A percentile compares a stretch with the other conserved stretches of the same genome.
Conservation (phyloP, 495 filamentous ascomycete genomes). For the Aspergillus heteromorphus region DNA sequence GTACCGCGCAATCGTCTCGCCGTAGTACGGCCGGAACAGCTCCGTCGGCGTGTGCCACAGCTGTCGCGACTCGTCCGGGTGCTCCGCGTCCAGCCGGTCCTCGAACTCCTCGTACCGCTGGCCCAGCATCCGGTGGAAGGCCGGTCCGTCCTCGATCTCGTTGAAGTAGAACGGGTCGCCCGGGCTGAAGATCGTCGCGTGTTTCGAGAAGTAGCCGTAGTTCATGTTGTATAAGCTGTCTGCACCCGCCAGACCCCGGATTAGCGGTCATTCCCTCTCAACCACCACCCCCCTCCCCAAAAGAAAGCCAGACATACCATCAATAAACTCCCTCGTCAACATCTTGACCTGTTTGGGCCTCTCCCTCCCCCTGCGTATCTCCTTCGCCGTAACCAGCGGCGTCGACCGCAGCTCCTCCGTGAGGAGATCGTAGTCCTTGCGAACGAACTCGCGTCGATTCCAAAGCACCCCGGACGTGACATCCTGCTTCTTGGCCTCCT, state of each 20-base stretch:
- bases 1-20: conserved; percentile 91
- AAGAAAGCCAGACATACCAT: conserved; percentile 50
- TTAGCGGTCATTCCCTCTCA: too few relatives aligned
- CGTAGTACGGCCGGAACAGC: conserved; percentile 93
- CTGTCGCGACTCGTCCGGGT: conserved; percentile 73
- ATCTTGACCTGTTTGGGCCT: conserved; percentile 89
- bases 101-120: conserved; percentile 85
- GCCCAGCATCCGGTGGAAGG: conserved; percentile 71
- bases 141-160: conserved; percentile 68
- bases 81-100: conserved; percentile 68
- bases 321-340: conserved; percentile 94
- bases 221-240: conserved; percentile 95
- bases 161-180: conserved; percentile 93
- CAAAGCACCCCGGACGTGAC: conserved; percentile 47
- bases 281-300: conserved; percentile 7
- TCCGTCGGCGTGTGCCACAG: conserved; percentile 99
- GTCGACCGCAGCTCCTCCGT: conserved; percentile 68
- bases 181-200: conserved; percentile 91
- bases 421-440: conserved; percentile 55
- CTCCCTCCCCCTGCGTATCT: conserved; percentile 63
- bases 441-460: conserved; percentile 74
- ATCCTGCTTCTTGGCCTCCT: conserved; percentile 23
- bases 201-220: conserved; percentile 98
- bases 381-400: conserved; percentile 77
- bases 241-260: too few relatives aligned